These are phyloP conservation scores for Aspergillus niger DNA, from an alignment of 2,329 filamentous ascomycete genomes.

Conservation along the genomic window DNA sequence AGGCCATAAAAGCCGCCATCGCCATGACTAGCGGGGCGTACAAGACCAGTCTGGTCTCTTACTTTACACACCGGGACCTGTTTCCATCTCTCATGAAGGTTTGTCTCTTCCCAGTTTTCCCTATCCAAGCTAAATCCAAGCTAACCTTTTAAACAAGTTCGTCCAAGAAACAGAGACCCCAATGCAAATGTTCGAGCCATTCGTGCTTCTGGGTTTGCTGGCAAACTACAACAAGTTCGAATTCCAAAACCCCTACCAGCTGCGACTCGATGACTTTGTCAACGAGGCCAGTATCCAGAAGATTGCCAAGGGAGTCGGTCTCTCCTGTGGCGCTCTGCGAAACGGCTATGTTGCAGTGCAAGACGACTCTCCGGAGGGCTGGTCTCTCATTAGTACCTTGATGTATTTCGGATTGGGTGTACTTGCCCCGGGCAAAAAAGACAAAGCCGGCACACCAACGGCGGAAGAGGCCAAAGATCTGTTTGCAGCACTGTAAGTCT, in stretches of 20 bases:
- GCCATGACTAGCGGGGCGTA: conserved; percentile 91
- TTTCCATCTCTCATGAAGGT: conserved; percentile 97
- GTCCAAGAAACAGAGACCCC: conserved; percentile 75
- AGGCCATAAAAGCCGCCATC: conserved; percentile 78
- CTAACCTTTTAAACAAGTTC: conserved; percentile 56
- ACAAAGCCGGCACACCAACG: conserved; percentile 62
- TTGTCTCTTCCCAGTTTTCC: conserved; percentile 20
- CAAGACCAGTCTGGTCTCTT: conserved; percentile 89
- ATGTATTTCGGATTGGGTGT: conserved; percentile 81
- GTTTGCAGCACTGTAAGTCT: conserved; percentile 70
- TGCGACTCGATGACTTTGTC: conserved; percentile 91
- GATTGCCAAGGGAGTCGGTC: conserved; percentile 74
- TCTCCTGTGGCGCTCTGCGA: conserved; percentile 68
- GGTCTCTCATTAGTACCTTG: conserved; percentile 79
- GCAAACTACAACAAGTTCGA: conserved; percentile 99
- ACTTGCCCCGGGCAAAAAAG: conserved; percentile 68
- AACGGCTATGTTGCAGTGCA: conserved; percentile 81
- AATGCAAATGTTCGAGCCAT: conserved; percentile 68
- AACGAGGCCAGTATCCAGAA: conserved; percentile 85
- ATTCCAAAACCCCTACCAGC: conserved; percentile 92
- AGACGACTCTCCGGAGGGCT: conserved; percentile 86
- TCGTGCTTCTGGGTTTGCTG: conserved; percentile 80
- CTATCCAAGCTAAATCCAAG: conserved; percentile 1
- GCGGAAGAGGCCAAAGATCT: conserved; percentile 79
- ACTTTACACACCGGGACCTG: conserved; percentile 90